Base-by-base conservation (phyloP, 163 green algal species). In the Scenedesmus sp. region DNA sequence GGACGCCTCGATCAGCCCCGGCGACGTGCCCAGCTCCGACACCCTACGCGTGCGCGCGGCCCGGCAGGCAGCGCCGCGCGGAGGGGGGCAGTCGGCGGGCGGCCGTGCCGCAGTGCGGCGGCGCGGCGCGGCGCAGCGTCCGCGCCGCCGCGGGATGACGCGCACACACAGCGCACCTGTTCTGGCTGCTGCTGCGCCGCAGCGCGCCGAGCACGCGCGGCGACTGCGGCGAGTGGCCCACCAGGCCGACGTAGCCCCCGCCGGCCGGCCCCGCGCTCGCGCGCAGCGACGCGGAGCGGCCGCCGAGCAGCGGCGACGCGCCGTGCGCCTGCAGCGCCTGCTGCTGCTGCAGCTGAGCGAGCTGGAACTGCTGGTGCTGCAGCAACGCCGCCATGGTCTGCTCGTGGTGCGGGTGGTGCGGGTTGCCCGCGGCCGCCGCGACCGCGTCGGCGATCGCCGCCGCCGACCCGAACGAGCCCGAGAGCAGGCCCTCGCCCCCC, bases 351-450 rank as follows among this genome's bases (percentile, higher is more conserved):
- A 77, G 42, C 69, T 65, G 50, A 53, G 58, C 53, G 34, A 77
- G 17, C 36, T 77, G 69, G 4, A 48, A 36, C 36, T 67, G 54
- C 54, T 77, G 69, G 58, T 77, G 69, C 24, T 77, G 54, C 13
- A 67, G 6, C 69, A 77, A 24, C 69, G 66, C 39, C 54, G 66
- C 53, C 69, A 77, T 65, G 0, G 69, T 31, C 24, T 57, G 36
- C 24, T 77, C 11, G 26, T 77, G 69, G 10, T 77, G 69, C 3
- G 69, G 69, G 54, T 77, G 69, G 42, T 77, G 36, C 1, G 69
- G 69, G 24, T 77, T 77, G 20, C 69, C 69, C 20, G 69, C 69
- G 15, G 45, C 69, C 22, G 69, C 69, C 66, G 69, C 69, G 9
- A 67, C 54, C n/a, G 53, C 53, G 20, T 56, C 51, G 14, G 34